Conservation (phyloP, 163 green algal genomes). For the Coccomyxa subellipsoidea region DNA sequence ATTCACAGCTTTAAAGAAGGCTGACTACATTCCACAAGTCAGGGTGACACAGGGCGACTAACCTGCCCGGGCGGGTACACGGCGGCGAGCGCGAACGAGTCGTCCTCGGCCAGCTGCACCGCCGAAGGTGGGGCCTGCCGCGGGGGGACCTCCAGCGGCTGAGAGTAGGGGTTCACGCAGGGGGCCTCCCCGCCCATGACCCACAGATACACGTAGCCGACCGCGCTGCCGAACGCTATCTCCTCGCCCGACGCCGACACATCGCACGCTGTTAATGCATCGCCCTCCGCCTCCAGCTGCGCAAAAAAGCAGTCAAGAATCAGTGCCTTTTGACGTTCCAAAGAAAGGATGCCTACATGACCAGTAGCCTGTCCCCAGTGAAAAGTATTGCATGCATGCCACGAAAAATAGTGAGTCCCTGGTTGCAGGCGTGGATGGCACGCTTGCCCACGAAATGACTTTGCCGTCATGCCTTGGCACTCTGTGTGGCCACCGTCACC, state of each 20-base stretch:
- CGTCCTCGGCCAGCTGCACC: slow-evolving; percentile 10
- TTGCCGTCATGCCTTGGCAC: too few species aligned
- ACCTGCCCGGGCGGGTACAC: slow-evolving; percentile 15
- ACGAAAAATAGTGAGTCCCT: too few species aligned
- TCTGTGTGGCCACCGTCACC: too few species aligned
- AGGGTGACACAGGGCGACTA: too few species aligned
- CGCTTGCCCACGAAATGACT: too few species aligned
- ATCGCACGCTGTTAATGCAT: slow-evolving; percentile 30
- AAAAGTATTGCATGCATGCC: too few species aligned
- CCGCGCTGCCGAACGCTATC: slow-evolving; percentile 58
- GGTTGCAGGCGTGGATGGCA: too few species aligned
- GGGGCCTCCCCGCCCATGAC: slow-evolving; percentile 9
- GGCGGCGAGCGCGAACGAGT: slow-evolving; percentile 21
- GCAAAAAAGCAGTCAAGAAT: not conserved
- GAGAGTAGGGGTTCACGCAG: slow-evolving; percentile 18
- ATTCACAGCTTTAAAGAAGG: too few species aligned
- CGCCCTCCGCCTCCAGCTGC: slow-evolving; percentile 53
- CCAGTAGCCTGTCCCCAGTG: too few species aligned
- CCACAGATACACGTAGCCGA: slow-evolving; percentile 72
- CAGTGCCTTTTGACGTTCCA: not conserved
- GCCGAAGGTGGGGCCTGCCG: not conserved
- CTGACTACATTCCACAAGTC: too few species aligned
- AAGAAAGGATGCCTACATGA: not conserved
- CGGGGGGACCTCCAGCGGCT: slow-evolving; percentile 23
- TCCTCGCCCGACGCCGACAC: slow-evolving; percentile 52